Conservation (phyloP, 139 green algal genomes). For the Chlorella sp. region DNA sequence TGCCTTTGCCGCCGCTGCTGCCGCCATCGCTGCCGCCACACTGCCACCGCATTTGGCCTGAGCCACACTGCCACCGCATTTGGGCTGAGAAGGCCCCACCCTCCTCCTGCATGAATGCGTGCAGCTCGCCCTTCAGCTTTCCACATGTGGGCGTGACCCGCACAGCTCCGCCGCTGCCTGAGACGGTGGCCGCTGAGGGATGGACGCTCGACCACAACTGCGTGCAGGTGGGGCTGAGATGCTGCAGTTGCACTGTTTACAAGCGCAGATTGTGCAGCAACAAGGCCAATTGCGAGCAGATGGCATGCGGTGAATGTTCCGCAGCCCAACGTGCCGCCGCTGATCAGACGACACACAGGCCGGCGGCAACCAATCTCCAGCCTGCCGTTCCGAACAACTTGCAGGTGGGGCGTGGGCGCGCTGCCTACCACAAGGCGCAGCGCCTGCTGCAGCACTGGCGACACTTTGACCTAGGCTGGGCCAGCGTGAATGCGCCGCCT, state of each 20-base stretch:
- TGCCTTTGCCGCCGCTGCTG: neutral
- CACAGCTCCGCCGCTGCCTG: neutral
- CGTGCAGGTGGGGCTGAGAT: too few species aligned
- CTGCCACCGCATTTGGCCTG: too few species aligned
- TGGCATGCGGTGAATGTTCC: too few species aligned
- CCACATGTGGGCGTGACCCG: constrained; percentile 13
- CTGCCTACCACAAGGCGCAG: constrained; percentile 11
- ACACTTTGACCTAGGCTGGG: constrained; percentile 49
- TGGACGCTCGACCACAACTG: constrained; percentile 33
- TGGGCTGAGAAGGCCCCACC: too few species aligned
- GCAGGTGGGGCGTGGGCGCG: constrained; percentile 32
- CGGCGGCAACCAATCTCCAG: too few species aligned
- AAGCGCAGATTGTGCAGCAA: too few species aligned
- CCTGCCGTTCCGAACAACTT: too few species aligned
- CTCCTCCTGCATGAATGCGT: neutral
- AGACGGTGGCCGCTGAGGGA: neutral
- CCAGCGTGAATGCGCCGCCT: constrained; percentile 28
- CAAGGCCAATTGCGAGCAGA: too few species aligned
- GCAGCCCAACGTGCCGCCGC: too few species aligned
- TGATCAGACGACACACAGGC: too few species aligned
- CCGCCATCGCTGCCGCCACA: neutral
- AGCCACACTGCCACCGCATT: too few species aligned
- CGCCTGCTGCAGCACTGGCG: constrained; percentile 31
- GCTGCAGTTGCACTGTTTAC: too few species aligned
- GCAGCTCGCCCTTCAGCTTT: constrained; percentile 40